Percentiles rank a stretch among this genome's conserved stretches.
Conservation (phyloP, 257 asterid genomes). For the Leonotis leonurus region DNA sequence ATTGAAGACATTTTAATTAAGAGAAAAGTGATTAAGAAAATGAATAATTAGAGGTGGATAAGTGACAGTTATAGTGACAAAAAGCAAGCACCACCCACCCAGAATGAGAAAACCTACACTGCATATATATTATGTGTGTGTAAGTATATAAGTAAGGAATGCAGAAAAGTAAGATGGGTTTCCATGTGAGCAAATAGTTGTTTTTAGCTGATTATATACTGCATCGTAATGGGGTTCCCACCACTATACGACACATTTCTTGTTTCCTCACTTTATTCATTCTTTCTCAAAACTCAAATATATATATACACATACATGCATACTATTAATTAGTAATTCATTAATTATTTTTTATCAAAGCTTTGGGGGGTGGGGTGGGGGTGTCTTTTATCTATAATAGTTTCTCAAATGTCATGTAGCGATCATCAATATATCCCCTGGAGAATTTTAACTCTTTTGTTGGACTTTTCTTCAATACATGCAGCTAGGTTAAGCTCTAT, state of each 20-base stretch:
- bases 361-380: not conserved
- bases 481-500: too few species aligned
- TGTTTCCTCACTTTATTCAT: conserved; percentile 34
- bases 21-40: too few species aligned
- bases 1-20: too few species aligned
- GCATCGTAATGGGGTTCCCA: conserved; percentile 31
- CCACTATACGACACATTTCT: conserved; percentile 25
- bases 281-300: conserved; percentile 9
- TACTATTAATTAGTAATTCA: too few species aligned
- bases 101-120: too few species aligned
- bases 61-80: too few species aligned
- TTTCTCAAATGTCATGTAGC: conserved; percentile 39
- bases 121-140: too few species aligned
- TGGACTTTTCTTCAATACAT: conserved; percentile 26
- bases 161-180: conserved; percentile 24
- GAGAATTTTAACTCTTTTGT: conserved; percentile 34
- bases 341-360: not conserved
- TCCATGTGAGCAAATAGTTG: conserved; percentile 37
- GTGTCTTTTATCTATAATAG: conserved; percentile 35
- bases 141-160: too few species aligned
- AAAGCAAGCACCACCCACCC: too few species aligned
- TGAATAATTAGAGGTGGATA: too few species aligned
- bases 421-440: conserved; percentile 37
- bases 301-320: not conserved
- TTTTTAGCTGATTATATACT: conserved; percentile 20